phyloP scores from a whole-genome alignment of 495 filamentous ascomycete species.

The Hypoxylon trugodes region DNA sequence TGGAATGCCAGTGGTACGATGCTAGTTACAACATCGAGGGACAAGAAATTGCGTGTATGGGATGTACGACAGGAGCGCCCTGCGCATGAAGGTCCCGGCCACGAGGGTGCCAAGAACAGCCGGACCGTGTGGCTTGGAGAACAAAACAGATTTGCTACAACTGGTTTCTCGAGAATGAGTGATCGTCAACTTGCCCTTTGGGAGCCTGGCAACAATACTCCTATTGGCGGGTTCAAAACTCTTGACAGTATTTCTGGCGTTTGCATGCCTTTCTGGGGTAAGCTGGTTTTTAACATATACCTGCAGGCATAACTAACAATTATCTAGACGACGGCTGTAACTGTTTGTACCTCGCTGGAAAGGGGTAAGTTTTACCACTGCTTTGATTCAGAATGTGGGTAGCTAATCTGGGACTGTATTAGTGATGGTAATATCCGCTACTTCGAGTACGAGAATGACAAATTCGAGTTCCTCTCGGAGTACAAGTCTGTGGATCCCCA shows the following conservation, averaged over 20 bases:
- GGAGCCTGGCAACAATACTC: conserved; percentile 87
- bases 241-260: conserved; percentile 96
- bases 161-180: conserved; percentile 97
- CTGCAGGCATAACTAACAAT: conserved; percentile 42
- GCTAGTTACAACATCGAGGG: conserved; percentile 91
- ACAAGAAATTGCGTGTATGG: conserved; percentile 98
- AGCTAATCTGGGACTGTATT: conserved; percentile 20
- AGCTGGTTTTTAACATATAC: not conserved
- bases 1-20: conserved; percentile 94
- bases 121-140: conserved; percentile 96
- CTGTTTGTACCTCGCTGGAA: conserved; percentile 92
- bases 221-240: conserved; percentile 85
- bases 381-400: not conserved
- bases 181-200: conserved; percentile 95
- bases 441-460: conserved; percentile 96
- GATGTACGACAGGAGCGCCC: conserved; percentile 92
- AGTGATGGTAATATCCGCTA: conserved; percentile 99
- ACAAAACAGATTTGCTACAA: conserved; percentile 91
- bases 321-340: conserved; percentile 80
- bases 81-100: conserved; percentile 83
- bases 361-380: conserved; percentile 73
- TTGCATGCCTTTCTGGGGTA: conserved; percentile 98
- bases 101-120: conserved; percentile 95
- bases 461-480: conserved; percentile 94
- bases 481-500: conserved; percentile 96